Evolutionary conservation across 306 rosid genomes (phyloP), one percentile per base, ranked within the genome.

Genomic region (Vachellia pachyceras): DNA sequence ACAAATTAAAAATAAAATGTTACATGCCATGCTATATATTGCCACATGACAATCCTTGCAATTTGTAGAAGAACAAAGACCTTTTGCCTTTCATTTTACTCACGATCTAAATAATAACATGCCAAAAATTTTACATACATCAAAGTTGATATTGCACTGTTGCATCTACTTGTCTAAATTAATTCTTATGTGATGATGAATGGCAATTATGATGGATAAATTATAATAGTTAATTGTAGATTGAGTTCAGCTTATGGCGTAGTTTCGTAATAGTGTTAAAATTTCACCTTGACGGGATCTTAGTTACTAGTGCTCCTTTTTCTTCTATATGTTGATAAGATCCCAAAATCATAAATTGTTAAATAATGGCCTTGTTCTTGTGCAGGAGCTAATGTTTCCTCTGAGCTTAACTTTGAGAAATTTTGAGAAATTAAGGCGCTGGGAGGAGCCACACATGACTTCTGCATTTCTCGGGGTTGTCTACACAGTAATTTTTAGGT

Each of bases 391-490:
- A 55, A 10, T 93, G 77, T 70, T 89, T 79, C 99, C 99, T 69
- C 74, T 95, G 75, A 66, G 90, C 74, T 64, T 88, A 77, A 81
- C 84, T 73, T 85, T 77, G 40, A 88, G 76, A 83, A 89, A 83
- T 78, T 82, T 95, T 25, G 91, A 93, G 64, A 90, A 91, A 83
- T 96, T 95, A 71, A 85, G 99, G 85, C 88, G 73, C 70, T 95
- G 99, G 99, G 98, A 95, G 75, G 93, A 90, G 84, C 99, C 99
- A 75, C 88, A 78, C 80, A 55, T 91, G 94, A 93, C 99, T 45
- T 71, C 86, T 25, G 89, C 94, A 35, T 95, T 93, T 88, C 96
- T 93, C 80, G 90, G 86, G 13, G 69, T 89, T 74, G 41, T 90
- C 3, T 93, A 95, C 75, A 85, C 94, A 25, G 55, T 89, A 57